Evolutionary conservation across 2,329 filamentous ascomycete species (phyloP), one percentile per base, ranked within the genome.

Genomic region (Aspergillus quadrilineatus): DNA sequence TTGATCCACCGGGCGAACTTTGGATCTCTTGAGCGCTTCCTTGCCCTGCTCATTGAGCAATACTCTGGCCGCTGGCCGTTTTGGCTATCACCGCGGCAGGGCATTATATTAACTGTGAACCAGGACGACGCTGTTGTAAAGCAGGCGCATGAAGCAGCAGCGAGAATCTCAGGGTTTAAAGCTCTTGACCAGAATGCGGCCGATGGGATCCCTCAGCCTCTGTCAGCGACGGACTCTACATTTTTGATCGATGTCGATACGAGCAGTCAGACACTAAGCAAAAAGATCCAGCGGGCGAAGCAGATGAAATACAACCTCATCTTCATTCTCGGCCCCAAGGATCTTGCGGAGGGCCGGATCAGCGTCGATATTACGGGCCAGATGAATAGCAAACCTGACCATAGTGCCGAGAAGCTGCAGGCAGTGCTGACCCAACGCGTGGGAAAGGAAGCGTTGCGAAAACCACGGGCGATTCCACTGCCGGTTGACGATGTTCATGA

Each of bases 1-100:
- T 83, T 96, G 68, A 87, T 96, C 50, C 91, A 96, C 70, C 85
- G 91, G 49, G 91, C 92, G 12, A 88, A 96, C 36, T 81, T 95
- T 50, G 91, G 91, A 14, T 94, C 89, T 0, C 82, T 95, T 4
- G 91, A 96, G 74, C 83, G 92, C 45, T 85, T 96, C 60, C 87
- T 96, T 82, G 91, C 91, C 3, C 79, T 96, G 12, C 75, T 96
- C 41, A 92, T 94, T 54, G 92, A 96, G 73, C 88, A 90, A 63
- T 90, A 92, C 65, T 81, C 87, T 55, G 89, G 89, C 14, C 83
- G 82, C 56, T 95, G 90, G 85, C 91, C 91, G 3, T 93, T 96
- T 70, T 96, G 91, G 92, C 79, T 96, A 8, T 92, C 89, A 54
- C 91, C 91, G 1, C 84, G 86, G 5, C 92, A 94, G 68, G 87